A percentile compares a stretch with the other conserved stretches of the same genome.
phyloP scores from a whole-genome alignment of 768 basidiomycete genomes.

The Sporobolomyces phaffii region DNA sequence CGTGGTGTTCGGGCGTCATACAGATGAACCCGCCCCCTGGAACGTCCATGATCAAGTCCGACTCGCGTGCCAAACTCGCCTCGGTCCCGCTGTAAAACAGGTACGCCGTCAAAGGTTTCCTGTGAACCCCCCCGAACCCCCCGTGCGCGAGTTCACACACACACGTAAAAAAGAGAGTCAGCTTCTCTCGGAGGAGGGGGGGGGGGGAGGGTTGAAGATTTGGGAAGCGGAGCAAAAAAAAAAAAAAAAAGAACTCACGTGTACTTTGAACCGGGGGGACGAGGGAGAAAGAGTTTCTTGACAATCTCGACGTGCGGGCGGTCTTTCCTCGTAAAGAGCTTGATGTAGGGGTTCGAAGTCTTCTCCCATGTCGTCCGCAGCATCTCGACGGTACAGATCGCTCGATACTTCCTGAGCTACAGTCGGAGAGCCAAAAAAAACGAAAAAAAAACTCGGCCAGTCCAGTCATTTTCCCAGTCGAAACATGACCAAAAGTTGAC shows the following conservation, averaged over 20 bases:
- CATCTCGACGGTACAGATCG: conserved; percentile 93
- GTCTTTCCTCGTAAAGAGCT: conserved; percentile 54
- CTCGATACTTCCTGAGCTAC: conserved; percentile 83
- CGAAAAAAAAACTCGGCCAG: too few relatives aligned
- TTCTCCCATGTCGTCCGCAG: conserved; percentile 95
- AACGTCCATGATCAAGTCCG: conserved; percentile 81
- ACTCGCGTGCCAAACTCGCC: conserved; percentile 58
- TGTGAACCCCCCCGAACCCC: conserved; percentile 31
- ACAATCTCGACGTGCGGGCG: conserved; percentile 61
- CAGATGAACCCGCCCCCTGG: conserved; percentile 96
- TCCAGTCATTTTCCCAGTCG: too few relatives aligned
- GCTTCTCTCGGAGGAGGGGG: neutral
- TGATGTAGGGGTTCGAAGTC: conserved; percentile 83
- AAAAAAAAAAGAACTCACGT: conserved; percentile 21
- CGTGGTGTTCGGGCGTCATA: conserved; percentile 93
- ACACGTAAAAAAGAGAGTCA: too few relatives aligned
- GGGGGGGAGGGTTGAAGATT: neutral
- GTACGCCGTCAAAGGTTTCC: conserved; percentile 73
- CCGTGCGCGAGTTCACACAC: too few relatives aligned
- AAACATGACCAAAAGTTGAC: too few relatives aligned
- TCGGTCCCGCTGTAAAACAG: conserved; percentile 73
- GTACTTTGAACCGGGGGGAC: conserved; percentile 69
- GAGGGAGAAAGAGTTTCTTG: conserved; percentile 72
- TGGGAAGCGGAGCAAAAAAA: too few relatives aligned
- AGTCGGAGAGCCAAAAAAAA: too few relatives aligned